These are phyloP conservation scores for Dittrichia graveolens DNA, from an alignment of 129 eudicot species.

Conservation along the genomic window DNA sequence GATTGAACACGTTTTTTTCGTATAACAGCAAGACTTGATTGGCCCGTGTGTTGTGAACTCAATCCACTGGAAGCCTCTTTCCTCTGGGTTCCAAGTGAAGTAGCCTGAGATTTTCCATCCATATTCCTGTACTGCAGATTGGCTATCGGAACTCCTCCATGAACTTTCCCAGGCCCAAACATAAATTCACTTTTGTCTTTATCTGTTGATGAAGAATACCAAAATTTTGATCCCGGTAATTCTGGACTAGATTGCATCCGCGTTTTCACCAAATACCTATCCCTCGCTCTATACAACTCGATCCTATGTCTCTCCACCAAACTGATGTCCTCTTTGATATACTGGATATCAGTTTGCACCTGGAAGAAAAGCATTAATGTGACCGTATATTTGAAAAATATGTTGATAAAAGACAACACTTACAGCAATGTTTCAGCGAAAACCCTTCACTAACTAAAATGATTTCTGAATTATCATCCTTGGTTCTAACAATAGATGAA, in stretches of 20 bases:
- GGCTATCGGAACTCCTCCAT: constrained; percentile 35
- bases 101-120: constrained; percentile 52
- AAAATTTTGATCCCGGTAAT: constrained; percentile 41
- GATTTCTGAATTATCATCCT: constrained; percentile 4
- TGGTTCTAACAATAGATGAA: constrained; percentile 11
- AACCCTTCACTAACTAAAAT: too few species aligned
- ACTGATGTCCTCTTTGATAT: constrained; percentile 64
- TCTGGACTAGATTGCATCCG: constrained; percentile 46
- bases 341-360: constrained; percentile 70
- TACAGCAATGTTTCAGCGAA: too few species aligned
- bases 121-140: constrained; percentile 48
- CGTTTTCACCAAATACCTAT: constrained; percentile 54
- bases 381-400: not conserved
- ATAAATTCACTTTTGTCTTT: constrained; percentile 50
- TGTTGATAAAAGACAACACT: not conserved
- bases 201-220: constrained; percentile 50
- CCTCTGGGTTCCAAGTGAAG: constrained; percentile 48
- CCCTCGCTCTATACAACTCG: constrained; percentile 58
- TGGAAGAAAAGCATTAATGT: constrained; percentile 27
- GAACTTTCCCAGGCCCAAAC: constrained; percentile 50
- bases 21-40: constrained; percentile 64
- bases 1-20: constrained; percentile 72
- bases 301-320: constrained; percentile 67
- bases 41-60: constrained; percentile 63
- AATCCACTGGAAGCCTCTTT: constrained; percentile 57